Percentiles rank a stretch among this genome's conserved stretches.
Evolutionary conservation across 208 protist species (phyloP).

Genomic region (Paratrypanosoma confusum): DNA sequence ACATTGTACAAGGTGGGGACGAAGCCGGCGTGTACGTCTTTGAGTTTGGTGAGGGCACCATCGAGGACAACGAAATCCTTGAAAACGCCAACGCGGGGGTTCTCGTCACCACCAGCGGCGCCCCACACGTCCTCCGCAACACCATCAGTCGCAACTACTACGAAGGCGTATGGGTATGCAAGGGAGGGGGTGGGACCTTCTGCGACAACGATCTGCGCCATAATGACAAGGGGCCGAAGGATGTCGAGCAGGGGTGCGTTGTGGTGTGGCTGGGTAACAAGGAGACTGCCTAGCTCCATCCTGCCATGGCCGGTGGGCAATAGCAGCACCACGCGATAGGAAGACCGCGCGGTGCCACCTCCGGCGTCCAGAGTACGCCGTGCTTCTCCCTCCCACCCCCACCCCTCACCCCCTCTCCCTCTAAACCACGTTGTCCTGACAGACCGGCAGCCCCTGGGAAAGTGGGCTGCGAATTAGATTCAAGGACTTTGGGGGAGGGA

Average conservation of each 20-base stretch:
- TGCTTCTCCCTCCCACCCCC: no score
- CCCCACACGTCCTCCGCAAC: conserved; percentile 66
- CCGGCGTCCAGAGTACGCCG: no score
- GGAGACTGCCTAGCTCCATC: no score
- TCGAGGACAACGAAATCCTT: conserved; percentile 62
- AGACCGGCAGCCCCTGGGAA: no score
- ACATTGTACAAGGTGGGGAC: conserved; percentile 64
- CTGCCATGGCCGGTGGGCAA: no score
- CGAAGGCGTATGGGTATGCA: conserved; percentile 86
- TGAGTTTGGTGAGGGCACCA: conserved; percentile 55
- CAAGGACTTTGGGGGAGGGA: no score
- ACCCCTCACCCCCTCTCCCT: no score
- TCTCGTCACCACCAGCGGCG: conserved; percentile 64
- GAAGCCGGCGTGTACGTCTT: conserved; percentile 85
- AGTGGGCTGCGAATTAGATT: no score
- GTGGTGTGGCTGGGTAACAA: conserved; percentile 60
- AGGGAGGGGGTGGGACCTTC: conserved; percentile 57
- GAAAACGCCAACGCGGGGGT: conserved; percentile 73
- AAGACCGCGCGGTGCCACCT: no score
- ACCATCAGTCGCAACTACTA: conserved; percentile 60
- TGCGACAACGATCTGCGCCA: conserved; percentile 72
- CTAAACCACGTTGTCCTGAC: no score
- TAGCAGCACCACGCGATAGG: no score
- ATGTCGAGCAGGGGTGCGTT: conserved; percentile 43
- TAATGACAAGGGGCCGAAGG: conserved; percentile 65